Evolutionary conservation across 495 filamentous ascomycete species (phyloP), one percentile per base, ranked within the genome.

Genomic region (Terfezia claveryi): DNA sequence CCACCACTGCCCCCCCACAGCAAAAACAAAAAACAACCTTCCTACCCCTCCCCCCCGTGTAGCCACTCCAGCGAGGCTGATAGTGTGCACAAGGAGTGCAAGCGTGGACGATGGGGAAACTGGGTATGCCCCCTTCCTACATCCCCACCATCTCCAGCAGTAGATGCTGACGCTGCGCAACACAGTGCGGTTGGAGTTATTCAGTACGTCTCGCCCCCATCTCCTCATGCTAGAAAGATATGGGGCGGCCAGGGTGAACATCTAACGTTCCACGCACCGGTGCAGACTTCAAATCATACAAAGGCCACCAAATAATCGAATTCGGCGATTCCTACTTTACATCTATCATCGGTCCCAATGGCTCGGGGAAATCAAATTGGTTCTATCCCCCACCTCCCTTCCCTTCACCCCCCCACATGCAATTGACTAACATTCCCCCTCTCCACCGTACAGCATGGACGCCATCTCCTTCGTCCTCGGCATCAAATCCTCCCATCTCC

Each of bases 311-410:
- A 69, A 76, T 75, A 38, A 78, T 99, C 23, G 75, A 92, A n/a
- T 88, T 99, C 60, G 92, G 91, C 65, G 88, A 99, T 72, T 88
- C 86, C 5, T 96, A 95, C 66, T 99, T 99, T 68, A 99, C 91
- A 49, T 99, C 91, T 32, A 94, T 99, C 64, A 94, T 99, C 64
- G 91, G 91, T 16, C 91, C 91, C 62, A 99, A 99, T 84, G 91
- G 91, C 70, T 96, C 92, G 51, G 91, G 91, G 36, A 99, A 99
- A 70, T 96, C 92, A n/a, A 99, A 99, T 67, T 95, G 89, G 87
- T 94, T n/a, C 69, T 66, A 82, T 75, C 54, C 27, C 20, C 27
- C 7, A 32, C 27, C 2, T 20, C 54, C 20, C 55, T 20, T 54
- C 32, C 54, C 41, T 55, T 36, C n/a, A 23, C 17, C 50, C 11